These are phyloP conservation scores for Vitellaria paradoxa DNA, from an alignment of 179 eudicot genomes.

Conservation along the genomic window DNA sequence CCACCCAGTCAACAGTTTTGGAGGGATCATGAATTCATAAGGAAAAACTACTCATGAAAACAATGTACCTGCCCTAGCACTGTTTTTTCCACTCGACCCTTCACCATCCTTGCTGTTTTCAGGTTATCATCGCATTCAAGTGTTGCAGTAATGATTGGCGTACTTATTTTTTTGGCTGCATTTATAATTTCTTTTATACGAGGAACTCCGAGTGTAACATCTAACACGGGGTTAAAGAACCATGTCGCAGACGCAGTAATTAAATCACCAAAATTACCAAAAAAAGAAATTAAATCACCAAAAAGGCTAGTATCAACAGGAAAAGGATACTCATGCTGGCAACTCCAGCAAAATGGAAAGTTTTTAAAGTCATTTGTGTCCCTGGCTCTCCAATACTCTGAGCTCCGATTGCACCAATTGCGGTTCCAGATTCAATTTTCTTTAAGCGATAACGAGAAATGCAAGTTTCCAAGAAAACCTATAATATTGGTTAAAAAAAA, in stretches of 20 bases:
- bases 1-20: background rate
- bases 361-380: constrained; percentile 96
- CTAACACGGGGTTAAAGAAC: constrained; percentile 56
- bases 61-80: constrained; percentile 68
- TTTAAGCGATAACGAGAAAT: constrained; percentile 72
- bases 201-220: constrained; percentile 99
- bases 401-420: constrained; percentile 97
- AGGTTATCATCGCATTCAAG: constrained; percentile 40
- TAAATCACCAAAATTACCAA: background rate
- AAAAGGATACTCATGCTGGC: constrained; percentile 99
- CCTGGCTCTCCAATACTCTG: constrained; percentile 99
- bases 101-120: constrained; percentile 48
- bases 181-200: constrained; percentile 89
- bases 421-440: constrained; percentile 86
- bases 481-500: background rate
- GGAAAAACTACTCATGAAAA: constrained; percentile 5
- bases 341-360: constrained; percentile 99
- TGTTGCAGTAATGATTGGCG: constrained; percentile 77
- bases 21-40: constrained; percentile 5
- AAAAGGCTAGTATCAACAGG: background rate
- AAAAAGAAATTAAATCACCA: background rate
- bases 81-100: constrained; percentile 81
- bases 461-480: constrained; percentile 85
- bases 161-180: constrained; percentile 85
- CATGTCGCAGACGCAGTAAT: constrained; percentile 2